phyloP scores from a whole-genome alignment of 306 rosid genomes.

The Abrus pulchellus region DNA sequence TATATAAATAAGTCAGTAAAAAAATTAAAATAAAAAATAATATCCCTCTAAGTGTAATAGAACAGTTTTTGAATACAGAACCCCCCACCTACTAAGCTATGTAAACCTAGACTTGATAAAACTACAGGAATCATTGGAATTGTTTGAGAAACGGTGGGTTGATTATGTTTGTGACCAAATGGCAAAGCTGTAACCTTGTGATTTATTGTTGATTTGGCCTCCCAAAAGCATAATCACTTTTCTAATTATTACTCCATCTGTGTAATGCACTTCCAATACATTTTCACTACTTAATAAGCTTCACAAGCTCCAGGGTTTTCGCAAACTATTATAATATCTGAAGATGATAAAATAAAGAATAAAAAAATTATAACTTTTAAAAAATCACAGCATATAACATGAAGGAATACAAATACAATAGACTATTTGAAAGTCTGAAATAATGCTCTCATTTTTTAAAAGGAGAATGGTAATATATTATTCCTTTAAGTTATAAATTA shows the following conservation, averaged over 20 bases:
- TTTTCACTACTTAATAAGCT: background rate
- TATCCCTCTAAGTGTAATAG: too few relatives aligned
- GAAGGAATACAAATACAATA: too few relatives aligned
- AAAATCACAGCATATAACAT: too few relatives aligned
- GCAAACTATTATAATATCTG: background rate
- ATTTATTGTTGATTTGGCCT: conserved; percentile 18
- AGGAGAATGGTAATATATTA: too few relatives aligned
- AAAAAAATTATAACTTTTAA: too few relatives aligned
- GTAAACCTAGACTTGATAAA: conserved; percentile 27
- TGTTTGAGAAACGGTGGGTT: conserved; percentile 44
- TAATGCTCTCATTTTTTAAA: too few relatives aligned
- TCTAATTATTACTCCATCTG: conserved; percentile 39
- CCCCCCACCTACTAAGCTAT: conserved; percentile 29
- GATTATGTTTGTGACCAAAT: conserved; percentile 24
- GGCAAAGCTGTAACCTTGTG: conserved; percentile 7
- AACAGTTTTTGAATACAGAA: too few relatives aligned
- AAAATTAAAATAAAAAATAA: too few relatives aligned
- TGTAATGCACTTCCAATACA: background rate
- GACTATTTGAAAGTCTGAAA: too few relatives aligned
- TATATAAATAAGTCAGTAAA: too few relatives aligned
- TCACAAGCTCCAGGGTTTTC: background rate
- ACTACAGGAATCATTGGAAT: background rate
- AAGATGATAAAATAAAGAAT: too few relatives aligned
- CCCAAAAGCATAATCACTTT: conserved; percentile 21
- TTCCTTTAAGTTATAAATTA: too few relatives aligned